Conservation (phyloP, 148 eudicot genomes). For the Talinum fruticosum region DNA sequence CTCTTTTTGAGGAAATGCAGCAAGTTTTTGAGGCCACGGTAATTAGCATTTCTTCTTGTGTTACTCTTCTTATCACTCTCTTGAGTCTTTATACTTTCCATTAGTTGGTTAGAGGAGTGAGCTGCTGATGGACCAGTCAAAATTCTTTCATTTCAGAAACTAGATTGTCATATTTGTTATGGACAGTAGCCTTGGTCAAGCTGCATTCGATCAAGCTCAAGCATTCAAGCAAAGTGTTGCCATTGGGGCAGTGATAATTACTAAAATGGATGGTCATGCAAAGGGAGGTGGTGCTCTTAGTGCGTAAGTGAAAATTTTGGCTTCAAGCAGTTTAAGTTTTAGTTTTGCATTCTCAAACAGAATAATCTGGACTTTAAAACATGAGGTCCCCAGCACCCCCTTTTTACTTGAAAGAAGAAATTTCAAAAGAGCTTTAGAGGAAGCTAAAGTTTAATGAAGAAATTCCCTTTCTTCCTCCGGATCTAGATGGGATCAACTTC, state of each 20-base stretch:
- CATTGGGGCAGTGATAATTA: slow-evolving; percentile 95
- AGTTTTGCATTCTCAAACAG: not conserved
- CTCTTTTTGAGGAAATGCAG: slow-evolving; percentile 98
- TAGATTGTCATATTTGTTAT: slow-evolving; percentile 94
- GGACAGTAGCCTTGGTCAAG: slow-evolving; percentile 99
- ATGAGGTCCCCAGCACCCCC: too few relatives aligned
- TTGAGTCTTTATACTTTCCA: too few relatives aligned
- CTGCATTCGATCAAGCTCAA: slow-evolving; percentile 96
- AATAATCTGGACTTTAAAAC: not conserved
- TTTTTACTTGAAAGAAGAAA: not conserved
- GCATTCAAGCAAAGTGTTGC: slow-evolving; percentile 99
- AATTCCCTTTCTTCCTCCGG: not conserved
- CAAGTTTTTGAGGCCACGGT: slow-evolving; percentile 97
- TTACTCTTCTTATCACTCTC: slow-evolving; percentile 10
- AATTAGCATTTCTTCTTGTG: slow-evolving; percentile 12
- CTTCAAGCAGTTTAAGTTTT: not conserved
- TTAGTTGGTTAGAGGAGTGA: not conserved
- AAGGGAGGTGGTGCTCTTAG: slow-evolving; percentile 99
- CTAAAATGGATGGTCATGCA: slow-evolving; percentile 99
- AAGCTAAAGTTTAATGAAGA: not conserved
- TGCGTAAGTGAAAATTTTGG: slow-evolving; percentile 55
- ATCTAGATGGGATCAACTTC: not conserved
- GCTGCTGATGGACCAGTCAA: slow-evolving; percentile 5
- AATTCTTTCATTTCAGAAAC: slow-evolving; percentile 61
- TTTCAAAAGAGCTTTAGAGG: not conserved